These are phyloP conservation scores for Eustoma russellianum DNA, from an alignment of 257 asterid species.

Conservation along the genomic window DNA sequence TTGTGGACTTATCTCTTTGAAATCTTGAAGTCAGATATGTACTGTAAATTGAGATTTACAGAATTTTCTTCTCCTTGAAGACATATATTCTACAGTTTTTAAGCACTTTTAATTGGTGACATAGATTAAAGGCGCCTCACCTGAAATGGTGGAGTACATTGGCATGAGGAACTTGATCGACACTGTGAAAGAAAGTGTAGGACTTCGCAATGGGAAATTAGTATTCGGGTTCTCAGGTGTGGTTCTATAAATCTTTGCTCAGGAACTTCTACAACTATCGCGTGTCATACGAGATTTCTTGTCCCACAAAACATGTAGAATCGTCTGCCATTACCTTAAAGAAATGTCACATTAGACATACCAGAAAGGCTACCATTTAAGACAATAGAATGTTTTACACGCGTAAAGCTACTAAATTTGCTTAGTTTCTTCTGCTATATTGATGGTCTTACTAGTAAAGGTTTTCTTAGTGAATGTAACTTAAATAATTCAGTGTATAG, in stretches of 20 bases:
- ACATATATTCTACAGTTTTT: not conserved
- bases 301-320: not conserved
- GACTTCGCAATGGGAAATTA: slow-evolving; percentile 63
- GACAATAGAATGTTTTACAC: too few species aligned
- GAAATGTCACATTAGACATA: too few species aligned
- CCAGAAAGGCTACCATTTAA: too few species aligned
- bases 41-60: too few species aligned
- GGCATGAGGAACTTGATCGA: slow-evolving; percentile 79
- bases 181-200: slow-evolving; percentile 64
- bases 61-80: slow-evolving; percentile 17
- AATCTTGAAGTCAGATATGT: slow-evolving; percentile 13
- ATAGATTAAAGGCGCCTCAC: slow-evolving; percentile 94
- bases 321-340: not conserved
- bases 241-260: slow-evolving; percentile 8
- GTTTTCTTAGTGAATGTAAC: too few species aligned
- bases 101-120: slow-evolving; percentile 19
- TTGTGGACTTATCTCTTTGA: slow-evolving; percentile 29
- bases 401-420: too few species aligned
- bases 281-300: slow-evolving; percentile 2
- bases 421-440: too few species aligned
- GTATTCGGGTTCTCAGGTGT: slow-evolving; percentile 82
- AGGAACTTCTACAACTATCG: not conserved
- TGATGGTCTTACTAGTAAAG: too few species aligned
- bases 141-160: slow-evolving; percentile 90
- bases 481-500: too few species aligned